Evolutionary conservation across 1,139 yeast species (phyloP).

Genomic region (Zhuliangozyma parablackwelliae): DNA sequence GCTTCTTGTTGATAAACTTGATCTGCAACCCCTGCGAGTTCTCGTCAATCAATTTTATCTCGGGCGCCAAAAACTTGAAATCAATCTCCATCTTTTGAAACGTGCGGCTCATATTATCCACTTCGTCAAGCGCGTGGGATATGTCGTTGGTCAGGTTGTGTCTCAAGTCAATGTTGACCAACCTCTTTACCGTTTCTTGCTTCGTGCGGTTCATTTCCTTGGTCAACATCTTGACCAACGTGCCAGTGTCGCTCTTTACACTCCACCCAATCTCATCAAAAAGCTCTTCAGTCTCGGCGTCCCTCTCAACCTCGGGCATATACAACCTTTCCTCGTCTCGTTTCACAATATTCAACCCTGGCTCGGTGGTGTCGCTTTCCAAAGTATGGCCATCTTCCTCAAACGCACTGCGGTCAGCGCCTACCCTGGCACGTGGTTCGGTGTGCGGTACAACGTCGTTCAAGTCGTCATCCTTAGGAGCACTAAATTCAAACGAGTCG

Average conservation of each 20-base stretch:
- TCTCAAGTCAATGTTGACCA: constrained; percentile 38
- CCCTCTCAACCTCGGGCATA: constrained; percentile 25
- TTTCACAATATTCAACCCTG: constrained; percentile 20
- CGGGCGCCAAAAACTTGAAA: constrained; percentile 49
- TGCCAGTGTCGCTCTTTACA: constrained; percentile 55
- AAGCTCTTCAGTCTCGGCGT: constrained; percentile 57
- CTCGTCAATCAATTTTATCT: constrained; percentile 65
- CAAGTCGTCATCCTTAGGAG: background rate
- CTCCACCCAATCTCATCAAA: constrained; percentile 76
- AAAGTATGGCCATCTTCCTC: constrained; percentile 1
- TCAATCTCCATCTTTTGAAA: constrained; percentile 43
- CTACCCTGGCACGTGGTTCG: background rate
- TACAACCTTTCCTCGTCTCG: constrained; percentile 8
- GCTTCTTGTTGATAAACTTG: constrained; percentile 74
- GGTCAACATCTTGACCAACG: constrained; percentile 52
- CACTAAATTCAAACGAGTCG: constrained; percentile 6
- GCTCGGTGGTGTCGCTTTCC: constrained; percentile 7
- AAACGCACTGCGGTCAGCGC: background rate
- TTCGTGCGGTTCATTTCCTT: constrained; percentile 42
- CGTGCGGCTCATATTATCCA: constrained; percentile 56
- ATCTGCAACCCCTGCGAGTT: constrained; percentile 84
- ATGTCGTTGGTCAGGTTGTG: constrained; percentile 34
- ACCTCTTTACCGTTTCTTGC: constrained; percentile 34
- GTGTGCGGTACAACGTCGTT: background rate
- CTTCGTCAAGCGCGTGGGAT: constrained; percentile 50